These are phyloP conservation scores for Scleroderma citrinum DNA, from an alignment of 768 basidiomycete genomes.

Conservation along the genomic window DNA sequence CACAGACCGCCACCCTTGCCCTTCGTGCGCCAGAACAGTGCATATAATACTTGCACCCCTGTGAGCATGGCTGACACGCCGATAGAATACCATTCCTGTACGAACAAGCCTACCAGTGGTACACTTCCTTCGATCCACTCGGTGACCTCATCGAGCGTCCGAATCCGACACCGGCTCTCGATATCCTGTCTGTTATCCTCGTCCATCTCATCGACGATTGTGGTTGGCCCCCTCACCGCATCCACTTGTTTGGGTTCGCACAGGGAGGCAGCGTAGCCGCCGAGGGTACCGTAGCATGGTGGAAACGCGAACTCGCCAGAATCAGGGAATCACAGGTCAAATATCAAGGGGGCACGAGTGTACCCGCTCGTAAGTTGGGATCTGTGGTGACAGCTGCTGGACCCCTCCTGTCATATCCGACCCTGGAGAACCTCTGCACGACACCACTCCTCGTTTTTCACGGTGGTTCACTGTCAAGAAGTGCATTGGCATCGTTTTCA, in stretches of 20 bases:
- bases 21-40: conserved; percentile 76
- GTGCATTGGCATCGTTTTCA: conserved; percentile 45
- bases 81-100: conserved; percentile 71
- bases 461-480: conserved; percentile 41
- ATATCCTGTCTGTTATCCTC: conserved; percentile 47
- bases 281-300: conserved; percentile 58
- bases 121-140: conserved; percentile 70
- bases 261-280: conserved; percentile 79
- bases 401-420: conserved; percentile 74
- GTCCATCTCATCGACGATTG: conserved; percentile 54
- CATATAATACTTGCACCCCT: conserved; percentile 17
- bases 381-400: conserved; percentile 68
- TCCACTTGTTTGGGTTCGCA: conserved; percentile 85
- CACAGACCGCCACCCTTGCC: conserved; percentile 83
- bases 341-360: conserved; percentile 9
- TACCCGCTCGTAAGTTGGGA: conserved; percentile 39
- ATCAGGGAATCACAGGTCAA: conserved; percentile 4
- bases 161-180: conserved; percentile 65
- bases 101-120: conserved; percentile 84
- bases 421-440: conserved; percentile 41
- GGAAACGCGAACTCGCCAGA: conserved; percentile 34
- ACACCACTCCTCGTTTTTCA: conserved; percentile 62
- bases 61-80: conserved; percentile 5
- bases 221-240: conserved; percentile 57
- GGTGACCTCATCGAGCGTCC: conserved; percentile 68